Conservation (phyloP, 2,329 filamentous ascomycete genomes). For the Nemania abortiva region DNA sequence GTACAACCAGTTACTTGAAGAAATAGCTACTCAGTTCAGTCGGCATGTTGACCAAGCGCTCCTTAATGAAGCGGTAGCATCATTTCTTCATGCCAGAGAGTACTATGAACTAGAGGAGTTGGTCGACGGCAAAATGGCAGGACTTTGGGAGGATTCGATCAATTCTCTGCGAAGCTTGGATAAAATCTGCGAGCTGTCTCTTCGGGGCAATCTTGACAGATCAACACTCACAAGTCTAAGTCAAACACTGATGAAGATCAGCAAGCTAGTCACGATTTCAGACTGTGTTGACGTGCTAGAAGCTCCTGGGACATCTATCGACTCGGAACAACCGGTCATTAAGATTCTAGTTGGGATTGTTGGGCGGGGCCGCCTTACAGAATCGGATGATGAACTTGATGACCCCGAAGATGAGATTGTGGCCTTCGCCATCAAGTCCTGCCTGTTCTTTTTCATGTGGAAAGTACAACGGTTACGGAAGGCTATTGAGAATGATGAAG, state of each 20-base stretch:
- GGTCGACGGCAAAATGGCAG: conserved; percentile 81
- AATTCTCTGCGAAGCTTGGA: conserved; percentile 79
- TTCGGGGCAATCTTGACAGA: conserved; percentile 75
- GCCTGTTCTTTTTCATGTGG: conserved; percentile 96
- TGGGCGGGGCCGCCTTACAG: conserved; percentile 77
- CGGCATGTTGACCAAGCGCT: conserved; percentile 91
- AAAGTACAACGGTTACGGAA: conserved; percentile 74
- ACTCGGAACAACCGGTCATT: conserved; percentile 67
- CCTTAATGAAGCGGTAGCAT: conserved; percentile 83
- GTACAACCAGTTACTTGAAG: conserved; percentile 85
- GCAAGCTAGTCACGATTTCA: conserved; percentile 82
- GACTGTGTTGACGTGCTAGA: conserved; percentile 84
- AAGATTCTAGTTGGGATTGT: conserved; percentile 79
- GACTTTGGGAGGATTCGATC: conserved; percentile 87
- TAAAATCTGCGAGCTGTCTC: conserved; percentile 77
- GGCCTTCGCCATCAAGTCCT: conserved; percentile 78
- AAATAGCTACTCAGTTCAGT: conserved; percentile 93
- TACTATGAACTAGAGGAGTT: conserved; percentile 91
- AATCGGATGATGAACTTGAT: conserved; percentile 77
- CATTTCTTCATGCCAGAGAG: conserved; percentile 85
- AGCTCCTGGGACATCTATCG: conserved; percentile 61
- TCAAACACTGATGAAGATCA: conserved; percentile 81
- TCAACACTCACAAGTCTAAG: conserved; percentile 76
- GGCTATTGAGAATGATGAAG: conserved; percentile 66
- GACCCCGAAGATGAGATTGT: conserved; percentile 84